A percentile compares a stretch with the other conserved stretches of the same genome.
phyloP scores from a whole-genome alignment of 495 filamentous ascomycete species.

The Cairneyella variabilis region DNA sequence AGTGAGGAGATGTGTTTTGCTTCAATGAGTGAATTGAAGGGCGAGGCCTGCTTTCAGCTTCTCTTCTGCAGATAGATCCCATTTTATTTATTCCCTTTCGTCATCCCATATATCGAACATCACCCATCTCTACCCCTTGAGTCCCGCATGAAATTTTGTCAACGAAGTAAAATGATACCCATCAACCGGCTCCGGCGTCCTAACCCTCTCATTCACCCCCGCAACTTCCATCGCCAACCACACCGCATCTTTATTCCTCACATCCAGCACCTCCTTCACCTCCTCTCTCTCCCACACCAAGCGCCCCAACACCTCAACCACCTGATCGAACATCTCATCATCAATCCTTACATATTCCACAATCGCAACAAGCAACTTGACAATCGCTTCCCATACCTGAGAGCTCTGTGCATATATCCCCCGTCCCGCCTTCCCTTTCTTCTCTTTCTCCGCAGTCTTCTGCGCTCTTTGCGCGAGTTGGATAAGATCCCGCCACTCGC shows the following conservation, averaged over 20 bases:
- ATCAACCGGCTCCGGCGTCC: no score
- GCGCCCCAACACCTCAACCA: constrained; percentile 53
- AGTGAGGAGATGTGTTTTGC: no score
- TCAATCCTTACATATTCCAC: constrained; percentile 53
- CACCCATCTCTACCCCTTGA: no score
- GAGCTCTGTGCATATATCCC: constrained; percentile 49
- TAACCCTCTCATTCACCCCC: constrained; percentile 30
- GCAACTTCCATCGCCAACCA: constrained; percentile 55
- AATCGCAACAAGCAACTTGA: constrained; percentile 49
- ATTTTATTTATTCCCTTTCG: no score
- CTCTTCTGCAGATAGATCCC: no score
- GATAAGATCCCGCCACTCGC: constrained; percentile 60
- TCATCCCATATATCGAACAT: no score
- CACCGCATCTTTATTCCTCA: constrained; percentile 64
- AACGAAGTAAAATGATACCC: no score
- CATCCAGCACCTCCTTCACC: constrained; percentile 50
- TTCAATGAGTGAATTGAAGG: no score
- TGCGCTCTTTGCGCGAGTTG: constrained; percentile 27
- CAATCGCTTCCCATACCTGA: constrained; percentile 55
- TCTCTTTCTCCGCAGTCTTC: constrained; percentile 22
- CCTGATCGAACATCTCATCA: constrained; percentile 64
- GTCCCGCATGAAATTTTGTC: no score
- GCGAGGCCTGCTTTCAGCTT: no score
- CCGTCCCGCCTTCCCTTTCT: constrained; percentile 29
- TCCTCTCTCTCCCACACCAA: constrained; percentile 41